phyloP scores from a whole-genome alignment of 2,329 filamentous ascomycete genomes.

The Penicillium sp. region DNA sequence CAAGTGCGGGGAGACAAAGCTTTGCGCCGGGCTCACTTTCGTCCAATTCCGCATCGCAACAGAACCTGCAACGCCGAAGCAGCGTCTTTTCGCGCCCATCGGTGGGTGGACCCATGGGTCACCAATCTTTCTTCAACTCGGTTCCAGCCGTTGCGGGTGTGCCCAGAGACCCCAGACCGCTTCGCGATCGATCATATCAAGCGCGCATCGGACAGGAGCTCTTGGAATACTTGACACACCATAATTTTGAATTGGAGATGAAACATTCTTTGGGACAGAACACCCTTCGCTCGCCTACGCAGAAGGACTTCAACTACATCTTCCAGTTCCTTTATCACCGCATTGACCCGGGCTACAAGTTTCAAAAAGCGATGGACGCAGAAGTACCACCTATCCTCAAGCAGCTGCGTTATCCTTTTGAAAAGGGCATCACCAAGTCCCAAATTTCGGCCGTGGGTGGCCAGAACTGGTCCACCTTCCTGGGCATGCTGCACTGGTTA shows the following conservation, averaged over 20 bases:
- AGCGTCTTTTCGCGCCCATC: conserved; percentile 81
- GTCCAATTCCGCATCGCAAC: conserved; percentile 56
- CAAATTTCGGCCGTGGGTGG: conserved; percentile 93
- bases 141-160: conserved; percentile 79
- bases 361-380: conserved; percentile 91
- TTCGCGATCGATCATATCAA: conserved; percentile 80
- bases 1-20: conserved; percentile 68
- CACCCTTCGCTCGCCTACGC: conserved; percentile 88
- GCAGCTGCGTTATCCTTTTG: conserved; percentile 91
- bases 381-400: conserved; percentile 92
- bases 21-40: conserved; percentile 63
- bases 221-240: conserved; percentile 84
- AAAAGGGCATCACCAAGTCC: conserved; percentile 93
- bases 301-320: conserved; percentile 97
- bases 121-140: conserved; percentile 94
- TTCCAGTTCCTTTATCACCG: conserved; percentile 98
- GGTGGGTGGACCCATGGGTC: conserved; percentile 65
- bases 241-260: conserved; percentile 98
- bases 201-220: conserved; percentile 83
- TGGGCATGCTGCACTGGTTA: conserved; percentile 96
- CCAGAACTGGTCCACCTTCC: conserved; percentile 94
- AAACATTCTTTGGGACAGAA: conserved; percentile 91
- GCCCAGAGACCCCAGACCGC: conserved; percentile 80
- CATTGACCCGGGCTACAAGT: conserved; percentile 90
- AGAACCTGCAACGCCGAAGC: conserved; percentile 67